Percentiles rank a stretch among this genome's conserved stretches.
These are phyloP conservation scores for Colletotrichum tropicicola DNA, from an alignment of 2,329 filamentous ascomycete species.

Conservation along the genomic window DNA sequence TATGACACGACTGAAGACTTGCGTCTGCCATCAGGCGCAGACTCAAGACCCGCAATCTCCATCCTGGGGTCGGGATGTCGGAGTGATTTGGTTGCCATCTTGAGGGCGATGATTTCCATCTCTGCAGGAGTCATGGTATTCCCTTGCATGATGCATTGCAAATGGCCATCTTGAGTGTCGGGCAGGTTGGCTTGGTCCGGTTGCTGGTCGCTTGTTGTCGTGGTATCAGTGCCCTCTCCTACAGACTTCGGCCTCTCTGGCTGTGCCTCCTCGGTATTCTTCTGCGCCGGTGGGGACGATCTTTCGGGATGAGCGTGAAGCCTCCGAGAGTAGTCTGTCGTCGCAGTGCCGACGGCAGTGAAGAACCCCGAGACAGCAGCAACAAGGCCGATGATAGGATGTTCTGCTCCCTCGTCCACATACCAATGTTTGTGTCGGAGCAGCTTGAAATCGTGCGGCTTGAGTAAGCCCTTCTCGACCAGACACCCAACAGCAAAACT, in stretches of 20 bases:
- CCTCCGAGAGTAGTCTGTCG: slow-evolving; percentile 33
- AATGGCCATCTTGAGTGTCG: not conserved
- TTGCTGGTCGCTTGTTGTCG: not conserved
- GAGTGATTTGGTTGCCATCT: slow-evolving; percentile 42
- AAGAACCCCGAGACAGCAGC: slow-evolving; percentile 73
- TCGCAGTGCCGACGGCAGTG: slow-evolving; percentile 68
- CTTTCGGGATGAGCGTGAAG: slow-evolving; percentile 12
- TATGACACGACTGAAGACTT: not conserved
- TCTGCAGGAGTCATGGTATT: slow-evolving; percentile 33
- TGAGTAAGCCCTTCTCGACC: slow-evolving; percentile 61
- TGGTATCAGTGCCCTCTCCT: slow-evolving; percentile 1
- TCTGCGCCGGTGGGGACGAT: not conserved
- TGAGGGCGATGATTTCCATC: slow-evolving; percentile 40
- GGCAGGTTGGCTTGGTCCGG: not conserved
- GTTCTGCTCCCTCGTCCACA: slow-evolving; percentile 70
- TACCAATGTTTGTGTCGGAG: slow-evolving; percentile 61
- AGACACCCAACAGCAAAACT: slow-evolving; percentile 68
- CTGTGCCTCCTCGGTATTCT: not conserved
- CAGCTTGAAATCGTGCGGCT: slow-evolving; percentile 67
- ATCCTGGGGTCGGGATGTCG: slow-evolving; percentile 60
- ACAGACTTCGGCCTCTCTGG: not conserved
- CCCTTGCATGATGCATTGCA: not conserved
- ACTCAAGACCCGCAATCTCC: not conserved
- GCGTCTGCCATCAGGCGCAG: not conserved
- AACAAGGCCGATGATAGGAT: slow-evolving; percentile 71